Conservation (phyloP, 805 yeast genomes). For the Hanseniaspora thailandica region DNA sequence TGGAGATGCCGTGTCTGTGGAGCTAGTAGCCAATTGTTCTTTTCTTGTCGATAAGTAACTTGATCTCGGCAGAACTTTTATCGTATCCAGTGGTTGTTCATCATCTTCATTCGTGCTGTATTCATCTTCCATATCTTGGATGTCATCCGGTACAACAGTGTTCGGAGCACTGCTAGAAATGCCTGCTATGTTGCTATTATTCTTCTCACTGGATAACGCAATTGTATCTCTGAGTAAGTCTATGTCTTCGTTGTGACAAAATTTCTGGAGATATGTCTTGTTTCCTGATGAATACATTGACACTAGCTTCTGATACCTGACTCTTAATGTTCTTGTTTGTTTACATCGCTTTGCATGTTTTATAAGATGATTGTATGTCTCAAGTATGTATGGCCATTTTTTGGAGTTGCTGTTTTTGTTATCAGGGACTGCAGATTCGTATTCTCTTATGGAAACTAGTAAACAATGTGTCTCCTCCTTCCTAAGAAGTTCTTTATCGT, state of each 20-base stretch:
- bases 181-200: not conserved
- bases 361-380: conserved; percentile 22
- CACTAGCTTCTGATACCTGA: conserved; percentile 23
- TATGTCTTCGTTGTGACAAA: not conserved
- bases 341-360: conserved; percentile 19
- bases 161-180: not conserved
- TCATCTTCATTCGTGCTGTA: not conserved
- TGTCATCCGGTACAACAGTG: not conserved
- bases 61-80: conserved; percentile 10
- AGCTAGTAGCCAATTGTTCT: not conserved
- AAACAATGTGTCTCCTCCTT: not conserved
- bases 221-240: not conserved
- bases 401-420: conserved; percentile 12
- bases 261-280: not conserved
- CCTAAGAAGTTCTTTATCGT: not conserved
- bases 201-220: not conserved
- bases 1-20: conserved; percentile 3
- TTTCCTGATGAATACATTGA: conserved; percentile 16
- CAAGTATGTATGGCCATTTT: conserved; percentile 24
- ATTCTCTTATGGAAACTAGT: conserved; percentile 7
- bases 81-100: conserved; percentile 7
- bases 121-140: not conserved
- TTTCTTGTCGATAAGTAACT: not conserved
- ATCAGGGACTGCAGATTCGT: conserved; percentile 22
- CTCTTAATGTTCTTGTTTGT: conserved; percentile 26